phyloP scores from a whole-genome alignment of 2,329 filamentous ascomycete species.

The Fusarium stilboides region DNA sequence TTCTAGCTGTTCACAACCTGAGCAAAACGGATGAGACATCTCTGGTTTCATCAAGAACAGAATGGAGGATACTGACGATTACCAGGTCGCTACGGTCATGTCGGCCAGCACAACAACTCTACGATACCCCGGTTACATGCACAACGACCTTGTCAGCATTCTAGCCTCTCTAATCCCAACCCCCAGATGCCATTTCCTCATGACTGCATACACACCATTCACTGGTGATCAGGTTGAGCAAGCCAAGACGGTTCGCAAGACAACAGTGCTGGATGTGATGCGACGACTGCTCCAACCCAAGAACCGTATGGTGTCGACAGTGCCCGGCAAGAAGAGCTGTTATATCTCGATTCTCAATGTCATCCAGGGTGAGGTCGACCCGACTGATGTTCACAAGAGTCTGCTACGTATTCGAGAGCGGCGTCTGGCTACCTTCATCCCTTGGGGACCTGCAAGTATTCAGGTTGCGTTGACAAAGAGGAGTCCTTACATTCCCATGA shows the following conservation, averaged over 20 bases:
- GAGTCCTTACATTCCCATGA: constrained; percentile 94
- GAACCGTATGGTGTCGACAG: constrained; percentile 98
- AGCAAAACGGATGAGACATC: background rate
- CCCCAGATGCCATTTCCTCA: constrained; percentile 96
- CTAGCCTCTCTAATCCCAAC: constrained; percentile 96
- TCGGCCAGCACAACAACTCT: constrained; percentile 97
- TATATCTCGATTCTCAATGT: constrained; percentile 99
- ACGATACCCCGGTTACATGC: constrained; percentile 98
- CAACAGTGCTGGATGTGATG: constrained; percentile 98
- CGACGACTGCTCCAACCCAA: constrained; percentile 94
- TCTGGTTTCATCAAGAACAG: background rate
- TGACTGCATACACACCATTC: constrained; percentile 98
- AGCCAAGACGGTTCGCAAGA: constrained; percentile 97
- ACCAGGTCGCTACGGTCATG: constrained; percentile 94
- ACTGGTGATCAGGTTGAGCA: constrained; percentile 96
- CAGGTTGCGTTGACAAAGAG: constrained; percentile 97
- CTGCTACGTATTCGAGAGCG: constrained; percentile 95
- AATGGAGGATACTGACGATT: constrained; percentile 17
- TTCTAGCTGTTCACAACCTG: background rate
- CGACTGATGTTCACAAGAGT: constrained; percentile 98
- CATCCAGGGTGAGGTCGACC: constrained; percentile 98
- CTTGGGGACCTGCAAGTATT: constrained; percentile 97
- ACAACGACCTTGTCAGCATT: constrained; percentile 98
- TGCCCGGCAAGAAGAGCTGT: constrained; percentile 96
- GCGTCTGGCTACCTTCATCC: constrained; percentile 94